phyloP scores from a whole-genome alignment of 441 rosid species.

The Gossypium lobatum region DNA sequence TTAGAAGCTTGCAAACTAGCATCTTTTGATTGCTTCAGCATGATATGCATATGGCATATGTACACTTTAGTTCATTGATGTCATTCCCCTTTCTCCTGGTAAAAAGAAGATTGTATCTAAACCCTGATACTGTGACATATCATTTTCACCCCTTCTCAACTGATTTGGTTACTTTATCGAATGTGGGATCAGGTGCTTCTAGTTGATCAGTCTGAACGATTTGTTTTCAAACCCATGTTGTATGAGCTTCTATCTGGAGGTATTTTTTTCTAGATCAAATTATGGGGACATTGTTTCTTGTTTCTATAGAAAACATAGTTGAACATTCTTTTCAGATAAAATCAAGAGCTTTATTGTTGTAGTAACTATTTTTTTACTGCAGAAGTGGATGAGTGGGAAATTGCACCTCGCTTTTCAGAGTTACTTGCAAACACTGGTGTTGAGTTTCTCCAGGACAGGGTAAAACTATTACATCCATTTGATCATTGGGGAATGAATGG shows the following conservation, averaged over 20 bases:
- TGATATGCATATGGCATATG: neutral
- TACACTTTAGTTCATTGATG: neutral
- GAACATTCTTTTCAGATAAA: conserved; percentile 1
- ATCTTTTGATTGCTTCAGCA: neutral
- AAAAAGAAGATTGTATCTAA: neutral
- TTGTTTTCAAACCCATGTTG: conserved; percentile 96
- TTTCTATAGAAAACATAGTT: conserved; percentile 6
- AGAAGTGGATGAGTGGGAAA: conserved; percentile 97
- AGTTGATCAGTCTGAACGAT: conserved; percentile 81
- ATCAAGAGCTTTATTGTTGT: neutral
- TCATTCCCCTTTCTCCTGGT: neutral
- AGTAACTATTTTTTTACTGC: conserved; percentile 22
- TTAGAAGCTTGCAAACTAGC: neutral
- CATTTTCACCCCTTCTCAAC: neutral
- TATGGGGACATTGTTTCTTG: neutral
- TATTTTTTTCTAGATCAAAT: conserved; percentile 18
- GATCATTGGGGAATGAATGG: conserved; percentile 57
- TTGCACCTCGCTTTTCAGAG: conserved; percentile 91
- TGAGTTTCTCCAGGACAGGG: conserved; percentile 72
- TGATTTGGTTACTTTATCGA: neutral
- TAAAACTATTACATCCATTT: conserved; percentile 56
- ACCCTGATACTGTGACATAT: neutral
- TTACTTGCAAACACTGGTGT: conserved; percentile 69
- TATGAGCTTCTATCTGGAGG: conserved; percentile 93
- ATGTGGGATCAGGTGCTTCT: conserved; percentile 62